Conservation (phyloP, 2,329 filamentous ascomycete genomes). For the Penicillium occitanis region DNA sequence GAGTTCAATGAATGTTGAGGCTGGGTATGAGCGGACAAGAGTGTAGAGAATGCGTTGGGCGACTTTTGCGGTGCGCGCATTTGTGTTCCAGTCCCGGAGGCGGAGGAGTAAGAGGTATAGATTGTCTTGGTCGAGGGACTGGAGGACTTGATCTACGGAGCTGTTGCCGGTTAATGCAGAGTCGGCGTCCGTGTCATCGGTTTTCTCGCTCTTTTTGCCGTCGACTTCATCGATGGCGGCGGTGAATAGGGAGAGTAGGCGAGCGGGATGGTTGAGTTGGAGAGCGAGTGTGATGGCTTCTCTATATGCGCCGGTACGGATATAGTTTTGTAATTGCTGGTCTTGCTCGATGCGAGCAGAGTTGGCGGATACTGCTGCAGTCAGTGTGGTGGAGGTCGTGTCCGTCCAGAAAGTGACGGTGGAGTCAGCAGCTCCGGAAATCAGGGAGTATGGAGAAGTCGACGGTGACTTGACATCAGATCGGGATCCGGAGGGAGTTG, state of each 20-base stretch:
- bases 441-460: conserved; percentile 62
- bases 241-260: conserved; percentile 80
- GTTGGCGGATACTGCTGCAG: conserved; percentile 69
- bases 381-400: conserved; percentile 77
- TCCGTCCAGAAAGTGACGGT: conserved; percentile 96
- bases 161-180: conserved; percentile 46
- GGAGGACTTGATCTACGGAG: conserved; percentile 77
- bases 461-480: conserved; percentile 34
- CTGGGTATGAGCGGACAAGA: conserved; percentile 77
- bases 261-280: conserved; percentile 88
- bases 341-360: conserved; percentile 87
- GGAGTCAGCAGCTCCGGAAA: conserved; percentile 89
- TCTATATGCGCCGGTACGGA: conserved; percentile 81
- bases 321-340: conserved; percentile 90
- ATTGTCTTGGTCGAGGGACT: conserved; percentile 77
- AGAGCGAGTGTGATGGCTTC: conserved; percentile 90
- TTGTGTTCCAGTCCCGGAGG: conserved; percentile 95
- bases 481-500: conserved; percentile 39
- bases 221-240: conserved; percentile 74
- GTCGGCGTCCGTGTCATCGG: conserved; percentile 28
- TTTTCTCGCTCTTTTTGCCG: conserved; percentile 46
- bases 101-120: conserved; percentile 78
- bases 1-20: conserved; percentile 70
- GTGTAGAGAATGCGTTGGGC: conserved; percentile 82
- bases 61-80: conserved; percentile 78